These are phyloP conservation scores for Nothophytophthora sp. DNA, from an alignment of 352 stramenopile species.

Conservation along the genomic window DNA sequence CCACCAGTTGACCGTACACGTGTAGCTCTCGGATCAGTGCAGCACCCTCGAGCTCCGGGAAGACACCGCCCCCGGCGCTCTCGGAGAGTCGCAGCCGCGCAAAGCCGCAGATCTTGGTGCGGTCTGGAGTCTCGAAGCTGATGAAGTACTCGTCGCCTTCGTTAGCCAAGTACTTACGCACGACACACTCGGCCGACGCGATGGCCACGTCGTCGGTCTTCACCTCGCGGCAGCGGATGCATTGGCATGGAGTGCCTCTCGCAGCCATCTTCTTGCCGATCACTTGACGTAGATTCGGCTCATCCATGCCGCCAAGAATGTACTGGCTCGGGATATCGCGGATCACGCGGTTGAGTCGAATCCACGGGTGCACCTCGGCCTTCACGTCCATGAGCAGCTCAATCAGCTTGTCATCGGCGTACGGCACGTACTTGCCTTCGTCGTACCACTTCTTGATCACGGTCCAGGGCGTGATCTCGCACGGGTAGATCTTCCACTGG, in stretches of 20 bases:
- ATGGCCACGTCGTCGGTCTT: constrained; percentile 86
- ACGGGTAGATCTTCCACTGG: constrained; percentile 96
- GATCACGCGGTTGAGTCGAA: constrained; percentile 93
- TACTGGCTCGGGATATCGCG: constrained; percentile 94
- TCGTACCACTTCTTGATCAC: constrained; percentile 93
- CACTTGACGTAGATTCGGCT: constrained; percentile 91
- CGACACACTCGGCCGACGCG: constrained; percentile 60
- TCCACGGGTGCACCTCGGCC: constrained; percentile 92
- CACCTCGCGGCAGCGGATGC: constrained; percentile 92
- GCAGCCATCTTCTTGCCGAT: constrained; percentile 86
- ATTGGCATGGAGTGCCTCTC: constrained; percentile 74
- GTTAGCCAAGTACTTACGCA: constrained; percentile 87
- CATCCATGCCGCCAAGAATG: constrained; percentile 92
- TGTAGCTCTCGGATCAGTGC: constrained; percentile 91
- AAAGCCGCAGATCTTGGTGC: constrained; percentile 92
- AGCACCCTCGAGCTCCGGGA: constrained; percentile 72
- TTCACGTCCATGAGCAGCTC: constrained; percentile 91
- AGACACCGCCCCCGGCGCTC: constrained; percentile 65
- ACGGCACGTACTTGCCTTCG: constrained; percentile 87
- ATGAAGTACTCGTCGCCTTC: constrained; percentile 92
- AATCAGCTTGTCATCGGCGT: constrained; percentile 87
- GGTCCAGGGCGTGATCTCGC: constrained; percentile 91
- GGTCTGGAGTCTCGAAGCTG: constrained; percentile 90
- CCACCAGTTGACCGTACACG: constrained; percentile 90
- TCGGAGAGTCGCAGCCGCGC: constrained; percentile 79